Evolutionary conservation across 192 early-diverging fungal genomes (phyloP).

Genomic region (Rhizoclosmatium sp.): DNA sequence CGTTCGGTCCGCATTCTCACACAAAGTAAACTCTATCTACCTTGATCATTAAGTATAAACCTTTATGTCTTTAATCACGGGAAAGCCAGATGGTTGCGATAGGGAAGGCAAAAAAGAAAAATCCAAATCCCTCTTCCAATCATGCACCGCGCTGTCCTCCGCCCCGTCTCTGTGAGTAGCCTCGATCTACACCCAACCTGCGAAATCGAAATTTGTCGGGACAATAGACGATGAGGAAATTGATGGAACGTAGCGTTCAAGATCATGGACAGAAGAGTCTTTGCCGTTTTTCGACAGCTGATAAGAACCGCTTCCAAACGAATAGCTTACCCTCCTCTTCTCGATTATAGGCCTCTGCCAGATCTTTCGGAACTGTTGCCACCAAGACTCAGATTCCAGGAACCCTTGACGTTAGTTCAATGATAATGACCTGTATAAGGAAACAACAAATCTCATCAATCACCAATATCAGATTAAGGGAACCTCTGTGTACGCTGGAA

Average conservation of each 20-base stretch:
- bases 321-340: neutral
- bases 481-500: slow-evolving; percentile 82
- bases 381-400: slow-evolving; percentile 29
- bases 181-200: neutral
- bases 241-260: too few species aligned
- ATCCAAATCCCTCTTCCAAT: too few species aligned
- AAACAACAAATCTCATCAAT: neutral
- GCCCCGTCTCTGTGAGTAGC: slow-evolving; percentile 21
- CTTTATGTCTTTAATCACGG: too few species aligned
- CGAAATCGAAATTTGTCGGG: neutral
- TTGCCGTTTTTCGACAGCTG: neutral
- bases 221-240: too few species aligned
- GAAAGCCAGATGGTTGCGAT: too few species aligned
- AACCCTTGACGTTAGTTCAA: slow-evolving; percentile 2
- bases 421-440: neutral
- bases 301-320: neutral
- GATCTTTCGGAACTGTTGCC: slow-evolving; percentile 22
- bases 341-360: slow-evolving; percentile 1
- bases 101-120: too few species aligned
- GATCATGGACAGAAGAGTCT: neutral
- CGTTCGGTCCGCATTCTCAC: too few species aligned
- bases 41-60: too few species aligned
- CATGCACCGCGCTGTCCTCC: slow-evolving; percentile 2
- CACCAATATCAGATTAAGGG: slow-evolving; percentile 8
- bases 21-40: too few species aligned